These are phyloP conservation scores for Nymphaea thermarum DNA, from an alignment of 164 flowering plant species.

Conservation along the genomic window DNA sequence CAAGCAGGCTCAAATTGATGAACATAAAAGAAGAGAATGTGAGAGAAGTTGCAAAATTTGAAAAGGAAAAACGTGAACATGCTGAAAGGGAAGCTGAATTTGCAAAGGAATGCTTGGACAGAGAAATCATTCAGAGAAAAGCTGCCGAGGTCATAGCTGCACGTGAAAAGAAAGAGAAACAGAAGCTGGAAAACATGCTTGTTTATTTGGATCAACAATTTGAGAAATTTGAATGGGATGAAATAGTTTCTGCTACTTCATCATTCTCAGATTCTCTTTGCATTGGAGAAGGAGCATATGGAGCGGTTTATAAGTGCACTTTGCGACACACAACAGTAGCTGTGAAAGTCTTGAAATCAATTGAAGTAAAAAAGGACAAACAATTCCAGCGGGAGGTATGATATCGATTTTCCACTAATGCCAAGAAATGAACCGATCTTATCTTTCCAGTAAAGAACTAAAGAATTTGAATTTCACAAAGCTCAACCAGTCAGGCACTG, in stretches of 20 bases:
- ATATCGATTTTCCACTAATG: no score
- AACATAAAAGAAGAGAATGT: conserved; percentile 38
- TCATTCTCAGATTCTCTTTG: conserved; percentile 62
- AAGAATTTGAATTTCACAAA: no score
- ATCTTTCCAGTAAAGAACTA: no score
- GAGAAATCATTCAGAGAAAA: conserved; percentile 45
- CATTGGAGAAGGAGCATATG: conserved; percentile 77
- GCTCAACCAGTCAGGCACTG: no score
- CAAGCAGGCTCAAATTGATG: conserved; percentile 39
- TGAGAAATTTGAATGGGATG: conserved; percentile 63
- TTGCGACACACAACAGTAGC: conserved; percentile 64
- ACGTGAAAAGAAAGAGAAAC: conserved; percentile 43
- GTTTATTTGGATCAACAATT: conserved; percentile 24
- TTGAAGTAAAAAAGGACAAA: conserved; percentile 25
- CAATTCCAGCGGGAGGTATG: conserved; percentile 83
- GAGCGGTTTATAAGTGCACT: conserved; percentile 66
- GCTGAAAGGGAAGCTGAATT: conserved; percentile 41
- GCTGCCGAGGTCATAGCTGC: conserved; percentile 48
- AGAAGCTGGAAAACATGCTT: conserved; percentile 46
- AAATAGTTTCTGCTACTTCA: conserved; percentile 57
- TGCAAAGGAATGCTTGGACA: conserved; percentile 38
- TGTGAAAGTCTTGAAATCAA: conserved; percentile 64
- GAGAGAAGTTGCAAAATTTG: conserved; percentile 39
- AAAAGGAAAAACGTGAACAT: conserved; percentile 44
- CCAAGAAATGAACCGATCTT: no score